Evolutionary conservation across 257 asterid species (phyloP), one percentile per base, ranked within the genome.

Genomic region (Fraxinus anomala): DNA sequence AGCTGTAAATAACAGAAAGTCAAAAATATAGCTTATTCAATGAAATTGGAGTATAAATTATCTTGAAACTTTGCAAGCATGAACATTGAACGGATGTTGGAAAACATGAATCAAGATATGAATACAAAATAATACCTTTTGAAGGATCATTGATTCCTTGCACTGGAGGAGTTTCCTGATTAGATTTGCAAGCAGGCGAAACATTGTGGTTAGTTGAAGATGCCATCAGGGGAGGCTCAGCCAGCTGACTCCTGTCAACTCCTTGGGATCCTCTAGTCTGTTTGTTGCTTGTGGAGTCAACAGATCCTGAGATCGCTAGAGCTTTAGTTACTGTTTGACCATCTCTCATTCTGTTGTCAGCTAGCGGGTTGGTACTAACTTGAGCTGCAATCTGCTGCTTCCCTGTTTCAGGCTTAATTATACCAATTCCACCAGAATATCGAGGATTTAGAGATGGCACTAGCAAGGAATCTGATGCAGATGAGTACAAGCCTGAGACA

Each of bases 381-480:
- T 82, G 89, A 42, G 83, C 51, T 75, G 78, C 76, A 81, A 75
- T 70, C 6, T 63, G 74, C 77, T 81, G 88, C 73, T 65, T 82
- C 51, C 80, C 85, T 24, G 77, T 85, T 81, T 84, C 92, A 82
- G 90, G 84, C 80, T 85, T 82, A 71, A 86, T 82, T 71, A 85
- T 76, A 13, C 90, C 91, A 36, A 79, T 84, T 1, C 82, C 70
- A 54, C 75, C 86, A 66, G 80, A 74, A 71, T 85, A 81, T 37
- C 77, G 81, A 13, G 87, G 78, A 59, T 83, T 87, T 71, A 86
- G 80, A 16, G 89, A 83, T 74, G 83, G 91, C 80, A 85, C 83
- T 67, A 90, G 74, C 44, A 85, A 87, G 23, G 91, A 89, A 87
- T 86, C 91, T 5, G 90, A 80, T 56, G 86, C 84, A 78, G 91